Evolutionary conservation across 139 green algal species (phyloP), one percentile per base, ranked within the genome.

Genomic region (Chlamydomonas schloesseri): DNA sequence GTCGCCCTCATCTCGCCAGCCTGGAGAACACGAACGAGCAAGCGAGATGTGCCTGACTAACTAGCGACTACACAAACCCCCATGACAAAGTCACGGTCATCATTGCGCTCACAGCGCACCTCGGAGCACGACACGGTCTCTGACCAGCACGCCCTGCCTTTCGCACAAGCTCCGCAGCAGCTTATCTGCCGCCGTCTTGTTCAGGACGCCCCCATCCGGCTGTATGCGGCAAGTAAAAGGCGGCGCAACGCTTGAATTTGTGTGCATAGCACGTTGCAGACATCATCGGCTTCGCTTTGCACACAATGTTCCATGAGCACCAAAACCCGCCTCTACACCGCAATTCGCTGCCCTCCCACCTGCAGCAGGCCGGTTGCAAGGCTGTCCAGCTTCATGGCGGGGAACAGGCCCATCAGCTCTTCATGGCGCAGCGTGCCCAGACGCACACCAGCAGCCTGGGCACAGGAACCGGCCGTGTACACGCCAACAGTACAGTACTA

Each of bases 1-100:
- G 71, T 87, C 89, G 83, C 89, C 89, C 14, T 46, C 62, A 79
- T 93, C 89, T 26, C 83, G 79, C 89, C 89, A 93, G 36, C 87
- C 89, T 89, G 76, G 5, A 28, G 20, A 33, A 15, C 1, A 15
- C 15, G 42, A 4, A 6, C 36, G n/a, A 57, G 28, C 23, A 5
- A 31, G 15, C 24, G 26, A 69, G 3, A 69, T 11, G 62, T 31
- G 13, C 11, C 26, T 15, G 28, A 64, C 2, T 26, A 26, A 26
- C 33, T 18, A 14, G 20, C 46, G 42, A 42, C 24, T 10, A 0
- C 55, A 8, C 4, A 46, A 29, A 55, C n/a, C n/a, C n/a, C n/a
- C n/a, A n/a, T n/a, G n/a, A n/a, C n/a, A n/a, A n/a, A n/a, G n/a
- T n/a, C n/a, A n/a, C n/a, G n/a, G n/a, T n/a, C n/a, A n/a, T n/a